These are phyloP conservation scores for Circinella umbellata DNA, from an alignment of 371 early-diverging fungal genomes.

Conservation along the genomic window DNA sequence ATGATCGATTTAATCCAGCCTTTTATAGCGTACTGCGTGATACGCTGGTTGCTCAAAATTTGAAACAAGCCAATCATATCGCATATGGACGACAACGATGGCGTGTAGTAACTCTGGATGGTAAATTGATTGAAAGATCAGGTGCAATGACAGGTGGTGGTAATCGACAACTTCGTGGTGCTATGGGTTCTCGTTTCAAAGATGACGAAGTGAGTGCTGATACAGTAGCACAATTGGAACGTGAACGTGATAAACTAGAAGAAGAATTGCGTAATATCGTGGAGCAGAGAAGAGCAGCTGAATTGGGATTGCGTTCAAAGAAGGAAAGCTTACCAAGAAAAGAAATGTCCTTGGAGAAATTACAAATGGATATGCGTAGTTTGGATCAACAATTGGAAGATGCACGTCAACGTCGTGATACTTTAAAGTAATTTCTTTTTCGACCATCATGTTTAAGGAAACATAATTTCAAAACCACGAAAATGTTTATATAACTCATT, in stretches of 20 bases:
- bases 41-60: conserved; percentile 90
- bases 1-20: conserved; percentile 77
- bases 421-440: conserved; percentile 46
- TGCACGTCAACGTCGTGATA: conserved; percentile 57
- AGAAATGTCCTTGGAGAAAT: conserved; percentile 70
- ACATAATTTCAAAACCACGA: too few relatives aligned
- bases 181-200: conserved; percentile 83
- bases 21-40: conserved; percentile 94
- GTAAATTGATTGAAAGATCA: conserved; percentile 94
- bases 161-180: conserved; percentile 71
- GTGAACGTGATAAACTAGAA: conserved; percentile 65
- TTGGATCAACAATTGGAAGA: conserved; percentile 68
- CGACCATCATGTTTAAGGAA: too few relatives aligned
- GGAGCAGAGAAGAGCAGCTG: conserved; percentile 54
- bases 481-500: not conserved
- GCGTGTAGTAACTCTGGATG: conserved; percentile 97
- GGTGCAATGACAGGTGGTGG: conserved; percentile 99
- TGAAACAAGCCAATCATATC: conserved; percentile 93
- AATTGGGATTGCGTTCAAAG: conserved; percentile 59
- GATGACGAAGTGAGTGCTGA: conserved; percentile 65
- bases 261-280: conserved; percentile 53
- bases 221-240: conserved; percentile 58
- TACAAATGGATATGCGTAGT: conserved; percentile 77
- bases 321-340: conserved; percentile 64
- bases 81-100: conserved; percentile 86